A percentile compares a stretch with the other conserved stretches of the same genome.
Conservation (phyloP, 2,329 filamentous ascomycete genomes). For the Passalora sequoiae region DNA sequence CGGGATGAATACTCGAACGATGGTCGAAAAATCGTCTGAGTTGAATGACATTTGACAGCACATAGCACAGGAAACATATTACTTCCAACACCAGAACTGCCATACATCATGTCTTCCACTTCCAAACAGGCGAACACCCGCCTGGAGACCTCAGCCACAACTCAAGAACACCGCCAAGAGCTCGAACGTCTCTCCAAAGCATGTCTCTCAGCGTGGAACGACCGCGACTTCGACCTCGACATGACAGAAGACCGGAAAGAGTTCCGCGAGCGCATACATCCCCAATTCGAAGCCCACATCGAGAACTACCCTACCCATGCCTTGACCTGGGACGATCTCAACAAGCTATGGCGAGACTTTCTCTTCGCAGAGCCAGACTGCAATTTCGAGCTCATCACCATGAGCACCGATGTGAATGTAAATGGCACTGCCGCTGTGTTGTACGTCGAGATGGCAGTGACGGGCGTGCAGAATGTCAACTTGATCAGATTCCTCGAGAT, state of each 20-base stretch:
- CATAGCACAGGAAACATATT: too few species aligned
- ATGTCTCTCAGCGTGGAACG: conserved; percentile 5
- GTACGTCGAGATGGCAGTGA: conserved; percentile 1
- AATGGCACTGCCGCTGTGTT: conserved; percentile 1
- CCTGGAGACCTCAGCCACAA: background rate
- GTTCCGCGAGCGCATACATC: conserved; percentile 2
- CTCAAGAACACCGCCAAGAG: background rate
- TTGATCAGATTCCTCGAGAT: conserved; percentile 1
- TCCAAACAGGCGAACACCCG: background rate
- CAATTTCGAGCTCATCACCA: conserved; percentile 4
- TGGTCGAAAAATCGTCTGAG: too few species aligned
- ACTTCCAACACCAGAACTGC: too few species aligned
- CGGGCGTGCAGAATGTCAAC: conserved; percentile 4
- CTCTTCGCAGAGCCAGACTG: background rate
- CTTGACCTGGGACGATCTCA: conserved; percentile 6
- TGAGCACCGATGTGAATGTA: background rate
- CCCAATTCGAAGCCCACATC: conserved; percentile 4
- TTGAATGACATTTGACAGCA: too few species aligned
- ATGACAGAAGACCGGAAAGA: background rate
- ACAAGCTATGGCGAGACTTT: conserved; percentile 3
- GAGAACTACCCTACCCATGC: conserved; percentile 3
- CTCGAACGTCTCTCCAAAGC: conserved; percentile 3
- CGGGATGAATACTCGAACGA: too few species aligned
- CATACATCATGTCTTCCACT: conserved; percentile 1
- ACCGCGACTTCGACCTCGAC: conserved; percentile 4